Conservation (phyloP, 305 asterid species). For the Solanum hybrid region DNA sequence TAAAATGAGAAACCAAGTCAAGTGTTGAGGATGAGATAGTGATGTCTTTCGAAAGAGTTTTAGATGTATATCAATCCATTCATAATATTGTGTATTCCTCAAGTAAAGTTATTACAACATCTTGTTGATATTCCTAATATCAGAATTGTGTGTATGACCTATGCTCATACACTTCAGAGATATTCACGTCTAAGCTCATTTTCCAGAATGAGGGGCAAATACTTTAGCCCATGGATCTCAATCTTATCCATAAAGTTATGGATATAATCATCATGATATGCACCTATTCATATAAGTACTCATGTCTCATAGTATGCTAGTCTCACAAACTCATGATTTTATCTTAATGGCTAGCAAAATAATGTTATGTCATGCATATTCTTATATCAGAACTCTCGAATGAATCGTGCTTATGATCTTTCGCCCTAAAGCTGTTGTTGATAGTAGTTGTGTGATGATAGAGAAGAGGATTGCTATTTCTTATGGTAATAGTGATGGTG, state of each 20-base stretch:
- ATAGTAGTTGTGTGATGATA: background rate
- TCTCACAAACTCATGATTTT: background rate
- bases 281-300: background rate
- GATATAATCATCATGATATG: background rate
- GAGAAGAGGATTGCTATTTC: background rate
- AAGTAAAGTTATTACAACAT: background rate
- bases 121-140: background rate
- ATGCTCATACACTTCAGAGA: background rate
- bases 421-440: background rate
- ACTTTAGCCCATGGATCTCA: background rate
- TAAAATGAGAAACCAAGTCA: background rate
- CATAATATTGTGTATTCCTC: background rate
- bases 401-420: background rate
- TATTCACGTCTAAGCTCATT: background rate
- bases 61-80: background rate
- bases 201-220: background rate
- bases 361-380: background rate
- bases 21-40: background rate
- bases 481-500: background rate
- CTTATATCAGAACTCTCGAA: background rate
- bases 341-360: background rate
- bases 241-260: background rate
- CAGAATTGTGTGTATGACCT: background rate
- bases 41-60: background rate
- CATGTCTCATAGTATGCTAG: background rate